Evolutionary conservation across 768 basidiomycete species (phyloP).

Genomic region (Tulasnella sp.): DNA sequence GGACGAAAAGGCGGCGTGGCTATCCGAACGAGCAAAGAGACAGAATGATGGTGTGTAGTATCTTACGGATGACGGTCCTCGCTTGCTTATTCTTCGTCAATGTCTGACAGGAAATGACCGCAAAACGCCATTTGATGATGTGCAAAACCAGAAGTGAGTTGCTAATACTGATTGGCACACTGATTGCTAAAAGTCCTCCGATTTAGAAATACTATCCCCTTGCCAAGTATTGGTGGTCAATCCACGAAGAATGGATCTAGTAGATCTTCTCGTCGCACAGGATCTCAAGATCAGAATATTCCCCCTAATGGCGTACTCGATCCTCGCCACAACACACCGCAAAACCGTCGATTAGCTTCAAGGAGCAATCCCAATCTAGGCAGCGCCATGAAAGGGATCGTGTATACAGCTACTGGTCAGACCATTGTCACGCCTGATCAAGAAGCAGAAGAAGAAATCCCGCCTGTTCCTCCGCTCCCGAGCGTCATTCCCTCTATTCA

Average conservation of each 20-base stretch:
- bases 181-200: background rate
- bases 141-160: conserved; percentile 23
- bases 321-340: background rate
- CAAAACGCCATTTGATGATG: conserved; percentile 59
- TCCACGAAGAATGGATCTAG: conserved; percentile 12
- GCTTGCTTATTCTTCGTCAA: background rate
- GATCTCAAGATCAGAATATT: conserved; percentile 13
- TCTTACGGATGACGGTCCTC: background rate
- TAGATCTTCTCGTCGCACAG: background rate
- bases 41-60: background rate
- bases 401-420: conserved; percentile 68
- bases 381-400: conserved; percentile 45
- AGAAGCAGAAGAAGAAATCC: background rate
- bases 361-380: conserved; percentile 20
- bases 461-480: conserved; percentile 8
- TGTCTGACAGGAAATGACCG: conserved; percentile 28
- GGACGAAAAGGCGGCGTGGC: conserved; percentile 35
- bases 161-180: background rate
- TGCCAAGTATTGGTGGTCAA: conserved; percentile 12
- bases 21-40: no score
- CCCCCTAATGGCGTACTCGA: conserved; percentile 3
- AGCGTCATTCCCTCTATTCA: background rate
- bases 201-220: conserved; percentile 16
- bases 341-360: conserved; percentile 4
- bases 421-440: conserved; percentile 47